Evolutionary conservation across 2,329 filamentous ascomycete genomes (phyloP), one percentile per base, ranked within the genome.

Genomic region (Neofusicoccum cordaticola): DNA sequence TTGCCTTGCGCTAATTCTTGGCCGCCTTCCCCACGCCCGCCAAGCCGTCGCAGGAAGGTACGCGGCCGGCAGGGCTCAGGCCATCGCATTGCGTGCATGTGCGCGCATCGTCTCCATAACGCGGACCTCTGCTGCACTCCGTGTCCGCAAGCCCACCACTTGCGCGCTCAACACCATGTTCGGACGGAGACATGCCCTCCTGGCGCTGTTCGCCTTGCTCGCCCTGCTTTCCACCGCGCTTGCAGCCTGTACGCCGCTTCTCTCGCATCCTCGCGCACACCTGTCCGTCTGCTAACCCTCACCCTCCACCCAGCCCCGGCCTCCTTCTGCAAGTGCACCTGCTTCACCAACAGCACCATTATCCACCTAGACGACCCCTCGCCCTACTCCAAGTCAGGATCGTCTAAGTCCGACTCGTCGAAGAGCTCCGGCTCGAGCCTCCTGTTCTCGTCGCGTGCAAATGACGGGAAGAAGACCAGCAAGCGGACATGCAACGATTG

Each of bases 241-340:
- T n/a, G 80, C 81, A 67, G 78, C 79, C 44, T 75, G 81, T 81
- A 76, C 63, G 79, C 67, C 17, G n/a, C 42, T 15, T 6, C 27
- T 27, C 31, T 37, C 53, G 47, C 11, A 39, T 1, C 41, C 12
- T 17, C 48, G 48, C 31, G 52, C 44, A 19, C 41, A 13, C 48
- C 31, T 17, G 7, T 22, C 58, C 47, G 39, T 19, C n/a, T 48
- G 60, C 60, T 45, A 57, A 50, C 42, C 31, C 41, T 63, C 37
- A 34, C 27, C 27, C 48, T 48, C 35, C 57, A 11, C 11, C 7
- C 37, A 83, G 82, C 81, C 48, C 81, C 83, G 27, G 85, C 86
- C 15, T 88, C 86, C 65, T 90, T 89, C 77, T 90, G 88, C 83
- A 90, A 90, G 84, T 90, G 88, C 74, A 89, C 86, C 64, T 90